These are phyloP conservation scores for Physcomitrellopsis africana DNA, from an alignment of 225 moss, liverwort and hornwort species.

Conservation along the genomic window DNA sequence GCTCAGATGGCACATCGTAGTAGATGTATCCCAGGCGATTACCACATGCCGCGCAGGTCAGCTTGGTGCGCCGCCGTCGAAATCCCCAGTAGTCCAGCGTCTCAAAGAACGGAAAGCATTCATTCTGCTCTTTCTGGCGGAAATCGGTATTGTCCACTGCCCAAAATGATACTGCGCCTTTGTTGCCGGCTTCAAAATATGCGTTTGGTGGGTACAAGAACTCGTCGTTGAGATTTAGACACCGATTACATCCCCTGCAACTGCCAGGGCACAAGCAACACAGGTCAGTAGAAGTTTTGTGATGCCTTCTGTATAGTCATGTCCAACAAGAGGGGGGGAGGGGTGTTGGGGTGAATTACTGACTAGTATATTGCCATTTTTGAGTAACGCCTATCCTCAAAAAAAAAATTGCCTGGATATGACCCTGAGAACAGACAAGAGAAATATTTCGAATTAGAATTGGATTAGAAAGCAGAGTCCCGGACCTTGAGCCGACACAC, in stretches of 20 bases:
- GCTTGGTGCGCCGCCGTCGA: conserved; percentile 39
- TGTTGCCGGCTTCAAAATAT: conserved; percentile 63
- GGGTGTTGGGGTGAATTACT: conserved; percentile 22
- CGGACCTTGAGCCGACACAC: too few species aligned
- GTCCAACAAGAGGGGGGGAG: too few species aligned
- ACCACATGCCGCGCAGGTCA: conserved; percentile 59
- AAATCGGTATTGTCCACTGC: conserved; percentile 58
- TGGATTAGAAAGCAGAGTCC: too few species aligned
- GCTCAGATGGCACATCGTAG: conserved; percentile 40
- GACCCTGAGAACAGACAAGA: too few species aligned
- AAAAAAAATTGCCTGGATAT: neutral
- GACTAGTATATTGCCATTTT: conserved; percentile 69
- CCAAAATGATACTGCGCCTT: conserved; percentile 54
- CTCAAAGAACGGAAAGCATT: conserved; percentile 62
- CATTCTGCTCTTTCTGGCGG: conserved; percentile 45
- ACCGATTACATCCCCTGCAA: conserved; percentile 61
- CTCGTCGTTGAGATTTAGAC: conserved; percentile 56
- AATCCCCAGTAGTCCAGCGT: conserved; percentile 61
- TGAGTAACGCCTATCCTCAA: neutral
- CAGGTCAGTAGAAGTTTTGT: neutral
- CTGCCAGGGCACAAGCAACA: conserved; percentile 31
- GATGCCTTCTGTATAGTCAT: too few species aligned
- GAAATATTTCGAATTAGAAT: too few species aligned
- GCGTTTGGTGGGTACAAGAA: conserved; percentile 45
- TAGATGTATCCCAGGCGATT: conserved; percentile 58